Conservation (phyloP, 257 asterid species). For the Solanum ossicruentum region DNA sequence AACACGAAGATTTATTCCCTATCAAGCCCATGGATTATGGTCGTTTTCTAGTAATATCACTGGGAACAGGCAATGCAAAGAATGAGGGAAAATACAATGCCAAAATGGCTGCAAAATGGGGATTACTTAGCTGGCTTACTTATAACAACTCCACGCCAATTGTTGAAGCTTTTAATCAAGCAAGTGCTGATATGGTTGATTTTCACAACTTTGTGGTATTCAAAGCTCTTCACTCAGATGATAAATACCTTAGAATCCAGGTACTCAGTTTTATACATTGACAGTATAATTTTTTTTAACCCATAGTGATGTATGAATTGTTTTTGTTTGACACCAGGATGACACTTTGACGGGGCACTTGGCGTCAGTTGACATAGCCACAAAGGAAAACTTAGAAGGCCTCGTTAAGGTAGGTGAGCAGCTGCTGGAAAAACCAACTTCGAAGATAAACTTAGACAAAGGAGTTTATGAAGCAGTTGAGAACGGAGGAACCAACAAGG, state of each 20-base stretch:
- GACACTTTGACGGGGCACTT: slow-evolving; percentile 27
- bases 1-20: slow-evolving; percentile 26
- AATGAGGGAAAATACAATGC: slow-evolving; percentile 28
- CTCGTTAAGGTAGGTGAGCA: slow-evolving; percentile 41
- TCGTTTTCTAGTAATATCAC: slow-evolving; percentile 38
- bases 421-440: slow-evolving; percentile 22
- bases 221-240: slow-evolving; percentile 32
- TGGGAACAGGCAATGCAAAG: slow-evolving; percentile 45
- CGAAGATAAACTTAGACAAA: slow-evolving; percentile 23
- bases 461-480: slow-evolving; percentile 28
- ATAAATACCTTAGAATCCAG: slow-evolving; percentile 53
- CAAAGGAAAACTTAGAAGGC: slow-evolving; percentile 30
- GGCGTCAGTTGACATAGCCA: slow-evolving; percentile 23
- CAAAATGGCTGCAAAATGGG: slow-evolving; percentile 36
- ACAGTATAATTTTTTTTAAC: not conserved
- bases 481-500: slow-evolving; percentile 36
- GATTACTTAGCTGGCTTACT: slow-evolving; percentile 40
- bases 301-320: not conserved
- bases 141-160: slow-evolving; percentile 25
- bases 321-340: slow-evolving; percentile 15
- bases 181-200: slow-evolving; percentile 51
- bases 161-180: slow-evolving; percentile 18
- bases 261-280: slow-evolving; percentile 3
- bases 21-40: slow-evolving; percentile 25
- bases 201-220: slow-evolving; percentile 35